These are phyloP conservation scores for Galerina marginata DNA, from an alignment of 768 basidiomycete genomes.

Conservation along the genomic window DNA sequence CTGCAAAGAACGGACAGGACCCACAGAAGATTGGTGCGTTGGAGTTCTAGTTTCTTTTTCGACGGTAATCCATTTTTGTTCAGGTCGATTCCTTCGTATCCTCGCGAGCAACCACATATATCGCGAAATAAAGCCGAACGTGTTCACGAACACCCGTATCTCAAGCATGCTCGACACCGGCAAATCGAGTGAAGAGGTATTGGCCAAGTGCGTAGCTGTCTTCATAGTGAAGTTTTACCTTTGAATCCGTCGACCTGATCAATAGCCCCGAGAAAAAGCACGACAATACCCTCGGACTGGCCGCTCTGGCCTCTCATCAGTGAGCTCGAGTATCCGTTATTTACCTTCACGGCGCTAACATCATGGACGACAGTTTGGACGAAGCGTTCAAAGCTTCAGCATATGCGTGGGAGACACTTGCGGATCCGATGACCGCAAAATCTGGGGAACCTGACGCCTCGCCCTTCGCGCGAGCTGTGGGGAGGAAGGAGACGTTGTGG, in stretches of 20 bases:
- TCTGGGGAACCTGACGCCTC: slow-evolving; percentile 23
- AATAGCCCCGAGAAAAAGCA: slow-evolving; percentile 32
- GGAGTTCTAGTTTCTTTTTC: neutral
- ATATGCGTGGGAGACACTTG: slow-evolving; percentile 32
- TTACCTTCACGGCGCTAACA: neutral
- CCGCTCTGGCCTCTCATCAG: slow-evolving; percentile 31
- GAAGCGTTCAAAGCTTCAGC: slow-evolving; percentile 30
- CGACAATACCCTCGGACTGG: slow-evolving; percentile 30
- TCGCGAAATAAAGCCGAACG: slow-evolving; percentile 39
- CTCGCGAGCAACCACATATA: slow-evolving; percentile 42
- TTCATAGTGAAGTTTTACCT: neutral
- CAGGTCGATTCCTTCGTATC: slow-evolving; percentile 35
- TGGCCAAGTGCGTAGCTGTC: slow-evolving; percentile 25
- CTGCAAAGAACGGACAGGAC: slow-evolving; percentile 34
- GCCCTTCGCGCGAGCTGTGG: slow-evolving; percentile 25
- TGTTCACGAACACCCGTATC: slow-evolving; percentile 42
- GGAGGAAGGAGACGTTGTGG: slow-evolving; percentile 23
- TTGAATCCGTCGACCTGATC: neutral
- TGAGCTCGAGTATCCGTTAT: slow-evolving; percentile 8
- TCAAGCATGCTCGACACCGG: slow-evolving; percentile 35
- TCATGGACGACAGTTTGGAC: slow-evolving; percentile 21
- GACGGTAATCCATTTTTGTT: neutral
- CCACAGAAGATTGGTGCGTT: slow-evolving; percentile 38
- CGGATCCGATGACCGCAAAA: slow-evolving; percentile 24
- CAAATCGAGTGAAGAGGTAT: slow-evolving; percentile 32